Conservation (phyloP, 2,329 filamentous ascomycete species). For the Pestalotiopsis sp. region DNA sequence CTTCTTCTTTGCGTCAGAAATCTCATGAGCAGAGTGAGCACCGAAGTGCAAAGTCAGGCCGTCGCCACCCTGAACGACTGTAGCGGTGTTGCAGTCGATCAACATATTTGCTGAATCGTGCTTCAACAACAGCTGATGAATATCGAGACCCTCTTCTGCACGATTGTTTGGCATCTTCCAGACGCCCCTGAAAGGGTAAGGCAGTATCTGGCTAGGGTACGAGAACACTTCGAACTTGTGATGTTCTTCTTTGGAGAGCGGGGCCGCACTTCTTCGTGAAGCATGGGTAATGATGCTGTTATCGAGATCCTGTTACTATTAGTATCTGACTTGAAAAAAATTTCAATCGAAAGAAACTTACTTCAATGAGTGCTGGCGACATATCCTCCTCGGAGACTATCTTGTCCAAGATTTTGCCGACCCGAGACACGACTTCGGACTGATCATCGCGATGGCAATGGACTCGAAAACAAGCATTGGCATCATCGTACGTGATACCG, state of each 20-base stretch:
- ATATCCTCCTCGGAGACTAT: conserved; percentile 14
- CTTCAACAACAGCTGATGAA: conserved; percentile 7
- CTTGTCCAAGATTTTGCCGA: conserved; percentile 5
- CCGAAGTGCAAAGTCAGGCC: conserved; percentile 13
- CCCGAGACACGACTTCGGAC: neutral
- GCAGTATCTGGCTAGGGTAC: conserved; percentile 13
- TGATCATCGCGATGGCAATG: conserved; percentile 1
- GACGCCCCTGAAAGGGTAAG: neutral
- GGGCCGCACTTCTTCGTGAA: conserved; percentile 2
- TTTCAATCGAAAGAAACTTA: neutral
- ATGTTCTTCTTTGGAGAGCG: neutral
- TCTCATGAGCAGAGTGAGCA: neutral
- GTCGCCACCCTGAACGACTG: conserved; percentile 10
- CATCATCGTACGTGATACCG: conserved; percentile 11
- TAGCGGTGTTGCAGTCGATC: conserved; percentile 7
- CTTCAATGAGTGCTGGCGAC: neutral
- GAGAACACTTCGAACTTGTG: conserved; percentile 11
- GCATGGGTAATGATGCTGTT: conserved; percentile 12
- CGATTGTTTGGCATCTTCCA: conserved; percentile 11
- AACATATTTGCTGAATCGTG: conserved; percentile 1
- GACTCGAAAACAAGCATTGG: conserved; percentile 14
- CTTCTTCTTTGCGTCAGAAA: conserved; percentile 8
- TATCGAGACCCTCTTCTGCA: neutral
- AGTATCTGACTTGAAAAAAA: neutral
- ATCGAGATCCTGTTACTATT: neutral